Base-by-base conservation (phyloP, 306 rosid species). In the Quercus rubra region DNA sequence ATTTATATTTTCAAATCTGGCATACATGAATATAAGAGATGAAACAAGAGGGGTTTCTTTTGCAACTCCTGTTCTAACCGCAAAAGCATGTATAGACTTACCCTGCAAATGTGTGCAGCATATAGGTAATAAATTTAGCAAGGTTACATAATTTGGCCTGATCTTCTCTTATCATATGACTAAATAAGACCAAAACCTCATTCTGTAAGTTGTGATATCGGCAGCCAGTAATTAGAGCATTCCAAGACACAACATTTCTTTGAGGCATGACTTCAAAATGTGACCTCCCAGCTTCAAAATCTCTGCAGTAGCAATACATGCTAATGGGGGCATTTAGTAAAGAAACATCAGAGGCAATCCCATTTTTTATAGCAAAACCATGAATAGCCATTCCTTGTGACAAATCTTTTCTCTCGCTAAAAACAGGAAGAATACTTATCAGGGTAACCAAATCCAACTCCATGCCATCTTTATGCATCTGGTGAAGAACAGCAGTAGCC, bases 171-270 rank as follows among this genome's bases (percentile, higher is more conserved):
- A 70, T 46, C 88, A 85, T 85, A 63, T 72, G 51, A 27, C 58
- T 43, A 62, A 78, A 77, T 20, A 74, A 71, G 52, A 33, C 49
- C 58, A 74, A 28, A 55, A 70, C 78, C 43, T 74, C 69, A 4
- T 81, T 31, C n/a, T 43, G 78, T 70, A 81, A 81, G 57, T 72
- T 71, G 27, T 74, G 75, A 46, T 43, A 30, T 64, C 82, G 77
- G 28, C 78, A 77, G 57, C 85, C 88, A n/a, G 88, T 81, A 55
- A 85, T 68, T 27, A 78, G 19, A 69, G 85, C 85, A 78, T 84
- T 81, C 82, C 82, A 84, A 17, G 87, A 77, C 43, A 84, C 85
- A 28, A 78, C 38, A 55, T 28, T 56, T 63, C 76, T 85, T 46
- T 74, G 61, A 21, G 85, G 85, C 83, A 52, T 68, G 51, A 56